phyloP scores from a whole-genome alignment of 2,329 filamentous ascomycete species.

The Colletotrichum sojae region DNA sequence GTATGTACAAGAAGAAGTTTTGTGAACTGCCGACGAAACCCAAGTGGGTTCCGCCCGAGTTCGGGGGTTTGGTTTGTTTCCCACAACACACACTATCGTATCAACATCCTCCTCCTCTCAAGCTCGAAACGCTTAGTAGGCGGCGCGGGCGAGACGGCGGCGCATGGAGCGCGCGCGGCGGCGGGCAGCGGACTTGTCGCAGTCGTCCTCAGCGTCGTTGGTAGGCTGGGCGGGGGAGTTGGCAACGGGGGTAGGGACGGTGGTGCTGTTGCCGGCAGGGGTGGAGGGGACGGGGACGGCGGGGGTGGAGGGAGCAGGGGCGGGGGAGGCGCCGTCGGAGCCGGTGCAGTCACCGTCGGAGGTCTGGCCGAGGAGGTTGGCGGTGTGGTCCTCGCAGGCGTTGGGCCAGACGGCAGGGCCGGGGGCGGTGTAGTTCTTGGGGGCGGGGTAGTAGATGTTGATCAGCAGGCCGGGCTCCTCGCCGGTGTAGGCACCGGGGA shows the following conservation, averaged over 20 bases:
- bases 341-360: conserved; percentile 55
- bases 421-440: conserved; percentile 50
- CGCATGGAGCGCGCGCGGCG: conserved; percentile 36
- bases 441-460: conserved; percentile 53
- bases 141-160: conserved; percentile 21
- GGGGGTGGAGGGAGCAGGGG: conserved; percentile 18
- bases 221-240: neutral
- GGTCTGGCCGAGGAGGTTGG: conserved; percentile 51
- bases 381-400: conserved; percentile 54
- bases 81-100: conserved; percentile 5
- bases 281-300: conserved; percentile 40
- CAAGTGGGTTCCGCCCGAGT: neutral
- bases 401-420: conserved; percentile 53
- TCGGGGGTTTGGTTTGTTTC: neutral
- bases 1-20: conserved; percentile 35
- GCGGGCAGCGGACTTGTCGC: conserved; percentile 33
- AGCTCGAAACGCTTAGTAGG: conserved; percentile 13
- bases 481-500: conserved; percentile 52
- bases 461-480: conserved; percentile 52
- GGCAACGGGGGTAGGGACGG: conserved; percentile 7
- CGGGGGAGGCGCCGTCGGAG: conserved; percentile 34
- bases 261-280: conserved; percentile 36
- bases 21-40: neutral
- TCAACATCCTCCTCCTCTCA: neutral
- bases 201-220: conserved; percentile 10